phyloP scores from a whole-genome alignment of 2,329 filamentous ascomycete species.

The Aspergillus pseudoglaucus region DNA sequence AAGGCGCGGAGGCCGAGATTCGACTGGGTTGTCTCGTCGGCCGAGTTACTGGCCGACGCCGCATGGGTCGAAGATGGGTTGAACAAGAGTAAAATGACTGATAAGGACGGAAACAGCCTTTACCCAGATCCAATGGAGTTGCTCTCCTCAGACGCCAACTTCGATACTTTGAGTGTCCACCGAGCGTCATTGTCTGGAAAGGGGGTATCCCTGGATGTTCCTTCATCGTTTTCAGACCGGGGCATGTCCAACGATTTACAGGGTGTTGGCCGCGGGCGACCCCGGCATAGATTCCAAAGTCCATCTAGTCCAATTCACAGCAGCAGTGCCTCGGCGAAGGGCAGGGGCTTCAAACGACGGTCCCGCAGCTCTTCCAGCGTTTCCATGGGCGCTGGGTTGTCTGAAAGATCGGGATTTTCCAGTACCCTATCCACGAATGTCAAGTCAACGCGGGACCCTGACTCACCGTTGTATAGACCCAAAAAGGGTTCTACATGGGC shows the following conservation, averaged over 20 bases:
- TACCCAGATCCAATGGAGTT: conserved; percentile 38
- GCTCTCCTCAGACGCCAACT: conserved; percentile 9
- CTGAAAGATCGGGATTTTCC: conserved; percentile 25
- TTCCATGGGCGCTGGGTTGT: conserved; percentile 34
- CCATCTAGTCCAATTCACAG: conserved; percentile 52
- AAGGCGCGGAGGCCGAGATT: conserved; percentile 68
- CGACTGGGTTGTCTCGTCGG: conserved; percentile 77
- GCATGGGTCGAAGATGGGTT: conserved; percentile 81
- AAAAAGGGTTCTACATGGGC: conserved; percentile 25
- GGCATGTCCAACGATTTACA: conserved; percentile 22
- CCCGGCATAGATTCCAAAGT: conserved; percentile 55
- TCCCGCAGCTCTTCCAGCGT: conserved; percentile 52
- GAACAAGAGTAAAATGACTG: conserved; percentile 75
- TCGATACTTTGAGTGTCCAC: conserved; percentile 3
- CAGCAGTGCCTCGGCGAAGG: conserved; percentile 44
- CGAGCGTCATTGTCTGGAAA: conserved; percentile 12
- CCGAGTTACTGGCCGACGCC: conserved; percentile 80
- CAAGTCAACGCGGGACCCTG: conserved; percentile 3
- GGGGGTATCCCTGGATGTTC: conserved; percentile 16
- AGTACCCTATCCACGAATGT: conserved; percentile 1
- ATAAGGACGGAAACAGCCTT: conserved; percentile 67
- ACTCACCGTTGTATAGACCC: background rate
- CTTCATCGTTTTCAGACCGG: conserved; percentile 35
- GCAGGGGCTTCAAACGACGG: conserved; percentile 47
- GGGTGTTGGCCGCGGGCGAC: conserved; percentile 50